Base-by-base conservation (phyloP, 1,284 basidiomycete species). In the Cryptococcus deneoformans region DNA sequence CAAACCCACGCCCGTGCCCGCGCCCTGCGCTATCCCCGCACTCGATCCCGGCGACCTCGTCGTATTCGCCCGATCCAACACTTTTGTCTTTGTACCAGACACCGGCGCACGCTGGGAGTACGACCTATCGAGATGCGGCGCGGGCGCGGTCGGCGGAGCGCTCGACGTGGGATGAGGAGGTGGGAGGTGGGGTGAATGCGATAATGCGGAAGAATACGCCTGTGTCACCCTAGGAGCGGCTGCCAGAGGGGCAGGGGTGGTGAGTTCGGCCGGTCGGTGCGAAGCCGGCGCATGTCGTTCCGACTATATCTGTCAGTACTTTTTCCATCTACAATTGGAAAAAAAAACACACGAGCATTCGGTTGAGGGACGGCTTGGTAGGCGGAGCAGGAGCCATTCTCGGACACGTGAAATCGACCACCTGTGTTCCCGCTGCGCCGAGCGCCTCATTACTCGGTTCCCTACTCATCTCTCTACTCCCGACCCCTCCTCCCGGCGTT, bases 21-120 rank as follows among this genome's bases (percentile, higher is more conserved):
- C 29, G 5, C 29, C 29, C 29, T 29, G 29, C 29, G 29, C 29
- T 29, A 29, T 29, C 3, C 29, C 29, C 29, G 5, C 29, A 29
- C 29, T 29, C 29, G 29, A 29, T 24, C 64, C 57, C 3, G 77
- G 72, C 7, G 71, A 68, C 14, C 73, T 73, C 10, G 76, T 75
- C 0, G 77, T 75, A 45, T 86, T 86, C 34, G 77, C 73, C 35
- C 77, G 64, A 56, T 78, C 77, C 34, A 78, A 66, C 0, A 69
- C 51, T 59, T 70, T 73, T 37, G 61, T 60, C 52, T 68, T 66
- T 14, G 68, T 70, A 42, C 8, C 42, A 16, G 20, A 9, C 9
- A 72, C 65, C 5, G 77, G 67, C 3, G 65, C 65, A 14, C 79
- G 70, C 11, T 74, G 72, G 2, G 77, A 78, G 37, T 66, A 66